Evolutionary conservation across 495 filamentous ascomycete genomes (phyloP), one percentile per base, ranked within the genome.

Genomic region (Neurospora sp.): DNA sequence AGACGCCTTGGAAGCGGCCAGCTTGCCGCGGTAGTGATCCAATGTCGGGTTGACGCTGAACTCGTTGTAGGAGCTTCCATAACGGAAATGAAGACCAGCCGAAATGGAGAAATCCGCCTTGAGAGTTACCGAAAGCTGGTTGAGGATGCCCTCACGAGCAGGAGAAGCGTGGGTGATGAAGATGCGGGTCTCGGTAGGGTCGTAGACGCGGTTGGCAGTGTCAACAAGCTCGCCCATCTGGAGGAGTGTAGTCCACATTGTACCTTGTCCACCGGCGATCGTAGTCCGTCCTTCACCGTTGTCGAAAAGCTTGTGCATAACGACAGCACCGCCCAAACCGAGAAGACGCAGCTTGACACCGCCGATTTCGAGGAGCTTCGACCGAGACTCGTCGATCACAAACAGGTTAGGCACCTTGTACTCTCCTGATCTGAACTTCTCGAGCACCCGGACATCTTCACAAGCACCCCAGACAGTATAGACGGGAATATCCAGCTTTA

Each of bases 221-320:
- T 99, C 96, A 35, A 99, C 93, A 45, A 99, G 86, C 83, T 99
- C 96, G 69, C 96, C 96, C 93, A 99, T 98, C 82, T 99, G 96
- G 73, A 99, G 81, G 37, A 99, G 83, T 1, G 96, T 99, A 9
- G 96, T 98, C 96, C 96, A 99, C 96, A 99, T 99, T 8, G 96
- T 99, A 47, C 96, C 96, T 81, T 98, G 96, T 35, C 96, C 96
- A 77, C 96, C 96, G 35, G 96, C 96, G 80, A 99, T 98, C 0
- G 96, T 98, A 40, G 96, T 99, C 80, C 94, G 90, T 70, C 96
- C 96, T 78, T 99, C 96, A 39, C 96, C 96, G 77, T 98, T 99
- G 80, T 99, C 96, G 79, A 99, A 99, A 9, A 99, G 89, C 86
- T 99, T 99, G 85, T 99, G 96, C 96, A 99, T 99, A 37, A 99